Percentiles rank a stretch among this genome's conserved stretches.
phyloP scores from a whole-genome alignment of 495 filamentous ascomycete genomes.

The Durotheca rogersii region DNA sequence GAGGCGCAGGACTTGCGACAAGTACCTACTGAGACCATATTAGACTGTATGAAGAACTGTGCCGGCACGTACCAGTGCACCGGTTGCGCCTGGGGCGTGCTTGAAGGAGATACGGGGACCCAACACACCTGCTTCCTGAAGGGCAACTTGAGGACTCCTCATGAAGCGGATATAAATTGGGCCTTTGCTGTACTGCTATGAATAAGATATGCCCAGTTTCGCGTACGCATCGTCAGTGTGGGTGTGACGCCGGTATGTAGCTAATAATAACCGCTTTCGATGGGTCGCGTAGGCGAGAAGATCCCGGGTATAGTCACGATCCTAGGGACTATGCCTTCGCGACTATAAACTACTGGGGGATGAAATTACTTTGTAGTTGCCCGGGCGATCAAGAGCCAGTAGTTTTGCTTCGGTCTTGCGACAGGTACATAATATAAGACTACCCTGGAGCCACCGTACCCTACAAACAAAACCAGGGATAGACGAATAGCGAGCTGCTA shows the following conservation, averaged over 20 bases:
- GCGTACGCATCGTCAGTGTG: not conserved
- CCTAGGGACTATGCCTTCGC: no score
- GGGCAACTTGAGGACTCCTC: slow-evolving; percentile 36
- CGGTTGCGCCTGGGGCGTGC: slow-evolving; percentile 45
- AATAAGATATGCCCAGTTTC: not conserved
- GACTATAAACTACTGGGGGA: no score
- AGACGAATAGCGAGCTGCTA: no score
- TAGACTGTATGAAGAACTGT: slow-evolving; percentile 49
- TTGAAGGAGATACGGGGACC: slow-evolving; percentile 40
- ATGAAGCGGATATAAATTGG: slow-evolving; percentile 40
- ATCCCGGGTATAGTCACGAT: no score
- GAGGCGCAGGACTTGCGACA: slow-evolving; percentile 41
- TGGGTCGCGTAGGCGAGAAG: no score
- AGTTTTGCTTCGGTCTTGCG: no score
- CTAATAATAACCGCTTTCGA: slow-evolving; percentile 8
- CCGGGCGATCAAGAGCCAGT: no score
- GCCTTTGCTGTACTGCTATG: slow-evolving; percentile 44
- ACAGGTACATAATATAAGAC: no score
- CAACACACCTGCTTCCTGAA: slow-evolving; percentile 49
- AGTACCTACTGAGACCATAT: slow-evolving; percentile 40
- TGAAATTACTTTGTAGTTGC: no score
- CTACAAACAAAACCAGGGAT: no score
- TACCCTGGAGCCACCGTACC: no score
- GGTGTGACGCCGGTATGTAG: not conserved
- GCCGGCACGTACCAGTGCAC: slow-evolving; percentile 44